A percentile compares a stretch with the other conserved stretches of the same genome.
Evolutionary conservation across 768 basidiomycete genomes (phyloP).

Genomic region (Lentinula guzmanii): DNA sequence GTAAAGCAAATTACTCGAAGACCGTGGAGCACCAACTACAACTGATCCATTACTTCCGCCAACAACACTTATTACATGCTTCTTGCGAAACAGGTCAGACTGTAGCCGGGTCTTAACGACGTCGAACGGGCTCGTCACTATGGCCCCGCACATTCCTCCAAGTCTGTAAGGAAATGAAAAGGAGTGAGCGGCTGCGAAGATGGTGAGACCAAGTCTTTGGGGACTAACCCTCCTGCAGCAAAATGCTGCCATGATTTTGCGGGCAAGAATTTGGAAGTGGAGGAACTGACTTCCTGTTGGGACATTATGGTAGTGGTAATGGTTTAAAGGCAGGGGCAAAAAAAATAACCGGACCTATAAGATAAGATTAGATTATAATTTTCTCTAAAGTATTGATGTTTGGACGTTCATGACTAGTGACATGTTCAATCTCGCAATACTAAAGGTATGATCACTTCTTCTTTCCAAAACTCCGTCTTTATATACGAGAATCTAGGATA

Average conservation of each 20-base stretch:
- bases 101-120: constrained; percentile 97
- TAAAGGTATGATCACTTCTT: constrained; percentile 24
- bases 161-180: constrained; percentile 42
- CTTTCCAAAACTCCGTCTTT: not conserved
- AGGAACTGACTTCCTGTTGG: constrained; percentile 12
- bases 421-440: constrained; percentile 43
- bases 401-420: no score
- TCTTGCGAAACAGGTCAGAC: constrained; percentile 69
- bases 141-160: constrained; percentile 96
- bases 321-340: not conserved
- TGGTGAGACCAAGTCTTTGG: not conserved
- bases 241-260: constrained; percentile 83
- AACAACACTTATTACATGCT: constrained; percentile 32
- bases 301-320: not conserved
- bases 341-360: not conserved
- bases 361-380: constrained; percentile 11
- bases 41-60: constrained; percentile 29
- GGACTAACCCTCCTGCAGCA: constrained; percentile 71
- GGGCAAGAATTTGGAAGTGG: constrained; percentile 39
- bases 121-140: constrained; percentile 96
- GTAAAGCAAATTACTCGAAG: constrained; percentile 60
- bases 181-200: not conserved
- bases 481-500: constrained; percentile 53
- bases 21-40: constrained; percentile 31
- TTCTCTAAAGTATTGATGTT: not conserved